phyloP scores from a whole-genome alignment of 805 yeast genomes.

The Blastobotrys chiropterorum region DNA sequence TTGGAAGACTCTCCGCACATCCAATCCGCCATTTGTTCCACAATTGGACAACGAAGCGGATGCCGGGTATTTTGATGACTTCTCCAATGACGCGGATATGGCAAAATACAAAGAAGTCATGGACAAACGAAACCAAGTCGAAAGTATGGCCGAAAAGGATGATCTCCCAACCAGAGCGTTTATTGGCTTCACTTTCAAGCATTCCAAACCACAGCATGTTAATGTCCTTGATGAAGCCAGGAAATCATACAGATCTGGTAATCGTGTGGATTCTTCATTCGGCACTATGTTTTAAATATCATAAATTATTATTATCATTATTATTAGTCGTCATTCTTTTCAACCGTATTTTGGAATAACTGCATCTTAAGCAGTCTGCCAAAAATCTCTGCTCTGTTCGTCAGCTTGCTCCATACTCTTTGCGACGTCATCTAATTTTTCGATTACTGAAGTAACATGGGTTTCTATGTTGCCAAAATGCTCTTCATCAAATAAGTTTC shows the following conservation, averaged over 20 bases:
- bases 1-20: conserved; percentile 62
- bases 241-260: neutral
- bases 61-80: conserved; percentile 98
- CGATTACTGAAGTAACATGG: conserved; percentile 45
- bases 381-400: conserved; percentile 26
- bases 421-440: conserved; percentile 47
- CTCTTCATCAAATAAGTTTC: conserved; percentile 40
- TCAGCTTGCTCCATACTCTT: conserved; percentile 33
- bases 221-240: conserved; percentile 15
- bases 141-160: conserved; percentile 64
- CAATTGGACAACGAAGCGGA: conserved; percentile 95
- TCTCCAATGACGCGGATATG: conserved; percentile 94
- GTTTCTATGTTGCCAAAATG: conserved; percentile 47
- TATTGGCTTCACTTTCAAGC: conserved; percentile 95
- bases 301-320: neutral
- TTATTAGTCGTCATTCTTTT: too few relatives aligned
- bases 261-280: conserved; percentile 14
- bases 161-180: conserved; percentile 59
- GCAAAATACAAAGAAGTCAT: conserved; percentile 95
- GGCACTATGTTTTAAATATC: conserved; percentile 17
- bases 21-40: conserved; percentile 92
- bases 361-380: conserved; percentile 16
- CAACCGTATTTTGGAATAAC: neutral
- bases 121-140: conserved; percentile 83
- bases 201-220: conserved; percentile 38